These are phyloP conservation scores for Acer yangbiense DNA, from an alignment of 345 rosid species.

Conservation along the genomic window DNA sequence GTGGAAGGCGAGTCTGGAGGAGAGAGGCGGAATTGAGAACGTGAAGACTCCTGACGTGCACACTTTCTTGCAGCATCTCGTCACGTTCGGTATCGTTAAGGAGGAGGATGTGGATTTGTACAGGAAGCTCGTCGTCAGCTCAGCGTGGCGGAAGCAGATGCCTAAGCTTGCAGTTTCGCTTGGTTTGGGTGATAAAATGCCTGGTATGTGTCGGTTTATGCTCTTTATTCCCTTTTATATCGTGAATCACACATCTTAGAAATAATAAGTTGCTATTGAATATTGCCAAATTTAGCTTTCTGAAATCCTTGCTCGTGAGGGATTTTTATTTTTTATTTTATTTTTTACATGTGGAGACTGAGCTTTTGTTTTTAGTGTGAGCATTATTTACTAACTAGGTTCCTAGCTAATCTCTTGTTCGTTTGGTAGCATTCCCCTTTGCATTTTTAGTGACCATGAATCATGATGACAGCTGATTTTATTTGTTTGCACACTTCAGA, in stretches of 20 bases:
- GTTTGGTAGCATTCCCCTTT: not conserved
- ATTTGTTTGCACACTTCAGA: not conserved
- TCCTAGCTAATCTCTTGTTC: not conserved
- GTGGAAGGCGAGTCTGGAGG: constrained; percentile 91
- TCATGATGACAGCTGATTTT: not conserved
- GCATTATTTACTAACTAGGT: not conserved
- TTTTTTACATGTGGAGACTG: not conserved
- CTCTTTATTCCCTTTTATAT: not conserved
- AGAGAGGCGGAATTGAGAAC: constrained; percentile 87
- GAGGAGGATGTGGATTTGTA: constrained; percentile 73
- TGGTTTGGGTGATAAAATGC: constrained; percentile 91
- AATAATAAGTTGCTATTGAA: no score
- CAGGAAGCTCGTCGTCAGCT: constrained; percentile 89
- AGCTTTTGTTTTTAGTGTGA: not conserved
- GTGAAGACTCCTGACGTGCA: constrained; percentile 98
- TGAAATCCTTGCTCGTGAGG: not conserved
- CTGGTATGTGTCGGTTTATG: constrained; percentile 54
- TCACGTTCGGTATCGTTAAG: constrained; percentile 89
- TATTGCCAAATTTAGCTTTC: not conserved
- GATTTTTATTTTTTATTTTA: no score
- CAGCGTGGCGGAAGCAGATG: constrained; percentile 99
- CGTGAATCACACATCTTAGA: no score
- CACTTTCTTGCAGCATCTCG: constrained; percentile 93
- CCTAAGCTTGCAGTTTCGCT: constrained; percentile 95
- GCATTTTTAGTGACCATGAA: not conserved